phyloP scores from a whole-genome alignment of 129 eudicot species.

The Chrysanthemum makinoi region DNA sequence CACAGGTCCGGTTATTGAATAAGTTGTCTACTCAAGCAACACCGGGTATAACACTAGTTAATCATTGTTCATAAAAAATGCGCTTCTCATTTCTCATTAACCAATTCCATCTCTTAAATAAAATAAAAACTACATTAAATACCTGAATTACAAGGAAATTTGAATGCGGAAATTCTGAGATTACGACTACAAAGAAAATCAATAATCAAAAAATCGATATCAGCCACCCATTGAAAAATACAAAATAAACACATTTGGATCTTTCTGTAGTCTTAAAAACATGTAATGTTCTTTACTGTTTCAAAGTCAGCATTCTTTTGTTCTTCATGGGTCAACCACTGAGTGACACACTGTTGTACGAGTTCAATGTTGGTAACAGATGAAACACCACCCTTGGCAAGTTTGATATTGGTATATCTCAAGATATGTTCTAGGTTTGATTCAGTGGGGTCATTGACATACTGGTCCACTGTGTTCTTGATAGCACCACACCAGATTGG shows the following conservation, averaged over 20 bases:
- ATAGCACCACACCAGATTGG: slow-evolving; percentile 84
- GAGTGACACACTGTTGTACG: slow-evolving; percentile 53
- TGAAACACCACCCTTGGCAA: slow-evolving; percentile 24
- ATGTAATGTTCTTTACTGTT: slow-evolving; percentile 20
- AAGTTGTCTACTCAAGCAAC: too few relatives aligned
- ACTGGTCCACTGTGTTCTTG: slow-evolving; percentile 50
- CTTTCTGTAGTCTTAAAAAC: slow-evolving; percentile 7
- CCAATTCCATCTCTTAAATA: neutral
- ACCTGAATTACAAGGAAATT: neutral
- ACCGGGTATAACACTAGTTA: too few relatives aligned
- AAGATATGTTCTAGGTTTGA: slow-evolving; percentile 55
- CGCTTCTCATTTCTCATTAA: neutral
- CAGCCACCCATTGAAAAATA: slow-evolving; percentile 8
- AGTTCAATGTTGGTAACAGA: slow-evolving; percentile 28
- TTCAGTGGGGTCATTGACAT: slow-evolving; percentile 59
- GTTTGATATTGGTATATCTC: slow-evolving; percentile 41
- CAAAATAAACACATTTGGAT: slow-evolving; percentile 1
- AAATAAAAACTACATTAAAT: neutral
- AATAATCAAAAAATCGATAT: neutral
- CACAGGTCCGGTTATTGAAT: too few relatives aligned
- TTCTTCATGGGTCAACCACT: slow-evolving; percentile 73
- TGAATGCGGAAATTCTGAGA: neutral
- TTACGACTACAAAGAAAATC: neutral
- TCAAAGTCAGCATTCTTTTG: slow-evolving; percentile 49
- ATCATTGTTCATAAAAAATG: too few relatives aligned